Conservation (phyloP, 768 basidiomycete species). For the Cystobasidiopsis lactophilus region DNA sequence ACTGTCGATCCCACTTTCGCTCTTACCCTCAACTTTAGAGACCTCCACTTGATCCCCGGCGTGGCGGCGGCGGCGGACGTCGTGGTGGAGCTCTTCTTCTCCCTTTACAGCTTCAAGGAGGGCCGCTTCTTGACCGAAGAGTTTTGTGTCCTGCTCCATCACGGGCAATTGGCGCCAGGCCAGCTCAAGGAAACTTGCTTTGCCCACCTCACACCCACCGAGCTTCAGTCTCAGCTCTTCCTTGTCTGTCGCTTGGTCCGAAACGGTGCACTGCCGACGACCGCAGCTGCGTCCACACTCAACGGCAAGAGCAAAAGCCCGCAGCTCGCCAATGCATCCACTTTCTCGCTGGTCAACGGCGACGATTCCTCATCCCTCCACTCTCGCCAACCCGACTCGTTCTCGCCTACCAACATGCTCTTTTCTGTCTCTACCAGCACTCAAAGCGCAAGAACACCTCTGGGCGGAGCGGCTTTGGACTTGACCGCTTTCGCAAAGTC, state of each 20-base stretch:
- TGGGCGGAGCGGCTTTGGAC: slow-evolving; percentile 87
- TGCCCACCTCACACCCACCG: slow-evolving; percentile 62
- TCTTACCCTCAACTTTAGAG: background rate
- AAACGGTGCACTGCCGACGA: slow-evolving; percentile 66
- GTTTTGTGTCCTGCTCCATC: slow-evolving; percentile 67
- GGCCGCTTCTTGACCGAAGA: slow-evolving; percentile 78
- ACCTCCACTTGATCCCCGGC: background rate
- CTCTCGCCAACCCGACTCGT: background rate
- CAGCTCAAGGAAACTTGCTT: slow-evolving; percentile 51
- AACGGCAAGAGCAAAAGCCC: background rate
- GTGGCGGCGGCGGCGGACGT: slow-evolving; percentile 44
- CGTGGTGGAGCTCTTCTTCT: slow-evolving; percentile 81
- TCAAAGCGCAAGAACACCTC: slow-evolving; percentile 48
- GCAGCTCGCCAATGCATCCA: background rate
- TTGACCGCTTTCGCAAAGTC: slow-evolving; percentile 36
- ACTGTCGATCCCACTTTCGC: too few species aligned
- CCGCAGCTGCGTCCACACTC: slow-evolving; percentile 24
- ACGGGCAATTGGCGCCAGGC: slow-evolving; percentile 39
- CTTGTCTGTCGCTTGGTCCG: slow-evolving; percentile 77
- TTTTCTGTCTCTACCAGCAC: slow-evolving; percentile 6
- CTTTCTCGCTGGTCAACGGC: background rate
- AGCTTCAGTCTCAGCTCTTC: slow-evolving; percentile 64
- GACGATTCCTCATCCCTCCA: background rate
- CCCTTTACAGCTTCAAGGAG: slow-evolving; percentile 65
- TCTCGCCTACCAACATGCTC: background rate